phyloP scores from a whole-genome alignment of 768 basidiomycete genomes.

The Phaeotremella skinneri region DNA sequence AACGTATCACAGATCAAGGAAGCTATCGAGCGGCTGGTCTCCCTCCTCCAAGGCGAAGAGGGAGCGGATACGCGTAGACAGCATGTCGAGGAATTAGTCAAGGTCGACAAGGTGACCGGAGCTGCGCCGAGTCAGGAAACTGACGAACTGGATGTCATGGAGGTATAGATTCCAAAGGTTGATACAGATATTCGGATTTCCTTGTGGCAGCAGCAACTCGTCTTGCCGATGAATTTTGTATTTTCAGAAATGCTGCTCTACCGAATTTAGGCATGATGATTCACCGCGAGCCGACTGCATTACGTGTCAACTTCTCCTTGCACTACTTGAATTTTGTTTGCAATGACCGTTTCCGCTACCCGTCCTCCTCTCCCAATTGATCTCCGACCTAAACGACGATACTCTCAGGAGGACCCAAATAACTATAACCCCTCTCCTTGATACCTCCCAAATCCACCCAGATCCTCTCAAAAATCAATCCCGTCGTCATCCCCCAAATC shows the following conservation, averaged over 20 bases:
- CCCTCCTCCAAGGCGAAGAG: slow-evolving; percentile 60
- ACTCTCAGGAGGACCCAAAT: slow-evolving; percentile 37
- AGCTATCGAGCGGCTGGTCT: slow-evolving; percentile 83
- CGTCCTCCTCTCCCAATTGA: not conserved
- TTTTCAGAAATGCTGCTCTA: too few species aligned
- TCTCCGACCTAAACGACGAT: not conserved
- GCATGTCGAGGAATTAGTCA: slow-evolving; percentile 65
- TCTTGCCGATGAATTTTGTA: too few species aligned
- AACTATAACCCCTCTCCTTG: slow-evolving; percentile 29
- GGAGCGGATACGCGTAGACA: slow-evolving; percentile 50
- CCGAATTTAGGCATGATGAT: too few species aligned
- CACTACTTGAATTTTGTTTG: not conserved
- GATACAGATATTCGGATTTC: too few species aligned
- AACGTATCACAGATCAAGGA: slow-evolving; percentile 65
- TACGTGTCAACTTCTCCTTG: too few species aligned
- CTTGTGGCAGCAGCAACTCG: too few species aligned
- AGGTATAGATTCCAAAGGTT: slow-evolving; percentile 68
- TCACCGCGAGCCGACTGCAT: too few species aligned
- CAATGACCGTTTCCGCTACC: not conserved
- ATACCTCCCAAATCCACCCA: slow-evolving; percentile 38
- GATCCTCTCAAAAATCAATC: slow-evolving; percentile 40
- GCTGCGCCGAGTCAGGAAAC: slow-evolving; percentile 54
- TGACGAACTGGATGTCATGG: slow-evolving; percentile 72
- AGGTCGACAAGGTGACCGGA: slow-evolving; percentile 5
- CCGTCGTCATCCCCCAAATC: slow-evolving; percentile 41